A percentile compares a stretch with the other conserved stretches of the same genome.
Evolutionary conservation across 305 asterid species (phyloP).

Genomic region (Fraxinus dipetala): DNA sequence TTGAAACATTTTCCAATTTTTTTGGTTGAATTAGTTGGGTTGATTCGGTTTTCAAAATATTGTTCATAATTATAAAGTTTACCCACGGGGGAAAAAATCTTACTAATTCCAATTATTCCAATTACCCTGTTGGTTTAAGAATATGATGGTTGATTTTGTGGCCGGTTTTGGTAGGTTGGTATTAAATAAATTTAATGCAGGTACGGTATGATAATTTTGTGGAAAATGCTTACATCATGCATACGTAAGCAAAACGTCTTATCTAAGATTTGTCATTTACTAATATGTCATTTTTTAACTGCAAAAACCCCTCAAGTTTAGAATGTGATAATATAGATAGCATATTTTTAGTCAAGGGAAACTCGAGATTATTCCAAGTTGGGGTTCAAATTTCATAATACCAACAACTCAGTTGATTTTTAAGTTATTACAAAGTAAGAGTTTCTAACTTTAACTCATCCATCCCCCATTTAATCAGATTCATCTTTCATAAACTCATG

Average conservation of each 20-base stretch:
- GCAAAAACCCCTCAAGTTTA: neutral
- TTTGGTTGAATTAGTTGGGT: neutral
- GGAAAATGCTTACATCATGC: neutral
- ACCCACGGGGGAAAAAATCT: neutral
- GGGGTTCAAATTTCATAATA: neutral
- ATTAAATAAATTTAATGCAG: neutral
- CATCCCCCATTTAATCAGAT: neutral
- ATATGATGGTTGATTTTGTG: neutral
- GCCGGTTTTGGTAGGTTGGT: neutral
- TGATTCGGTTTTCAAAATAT: neutral
- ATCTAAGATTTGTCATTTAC: neutral
- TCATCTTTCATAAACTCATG: too few species aligned
- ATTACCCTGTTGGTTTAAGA: neutral
- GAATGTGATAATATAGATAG: neutral
- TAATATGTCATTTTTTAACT: neutral
- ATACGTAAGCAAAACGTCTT: neutral
- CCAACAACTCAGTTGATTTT: neutral
- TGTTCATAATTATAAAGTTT: neutral
- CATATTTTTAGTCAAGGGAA: neutral
- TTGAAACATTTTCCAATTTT: neutral
- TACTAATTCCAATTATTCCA: neutral
- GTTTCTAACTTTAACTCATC: neutral
- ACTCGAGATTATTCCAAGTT: neutral
- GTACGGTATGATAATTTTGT: neutral
- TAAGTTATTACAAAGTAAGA: neutral